Evolutionary conservation across 1,139 yeast species (phyloP).

Genomic region (Pichia sp.): DNA sequence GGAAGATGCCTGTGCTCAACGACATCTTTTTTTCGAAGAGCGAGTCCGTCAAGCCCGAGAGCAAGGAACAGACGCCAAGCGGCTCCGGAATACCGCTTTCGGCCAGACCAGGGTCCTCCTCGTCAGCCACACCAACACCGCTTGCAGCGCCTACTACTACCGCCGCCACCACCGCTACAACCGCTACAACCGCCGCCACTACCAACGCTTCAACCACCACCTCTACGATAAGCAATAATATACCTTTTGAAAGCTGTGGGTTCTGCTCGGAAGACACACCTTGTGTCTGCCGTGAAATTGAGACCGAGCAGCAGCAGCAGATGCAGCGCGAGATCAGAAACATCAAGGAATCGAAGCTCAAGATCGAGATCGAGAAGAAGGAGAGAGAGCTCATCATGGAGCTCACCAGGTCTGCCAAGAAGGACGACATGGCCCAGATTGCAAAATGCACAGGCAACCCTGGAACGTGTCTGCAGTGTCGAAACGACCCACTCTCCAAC

Average conservation of each 20-base stretch:
- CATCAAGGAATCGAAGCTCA: constrained; percentile 2
- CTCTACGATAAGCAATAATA: constrained; percentile 8
- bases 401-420: constrained; percentile 15
- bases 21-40: constrained; percentile 4
- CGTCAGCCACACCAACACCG: not conserved
- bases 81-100: not conserved
- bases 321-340: constrained; percentile 1
- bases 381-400: constrained; percentile 23
- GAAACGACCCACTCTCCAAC: constrained; percentile 82
- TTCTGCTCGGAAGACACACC: constrained; percentile 91
- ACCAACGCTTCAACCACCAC: not conserved
- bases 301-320: constrained; percentile 33
- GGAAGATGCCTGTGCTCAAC: constrained; percentile 25
- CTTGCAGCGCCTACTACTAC: not conserved
- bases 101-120: too few relatives aligned
- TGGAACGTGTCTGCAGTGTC: constrained; percentile 83
- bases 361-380: constrained; percentile 26
- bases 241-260: constrained; percentile 77
- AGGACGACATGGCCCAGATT: constrained; percentile 25
- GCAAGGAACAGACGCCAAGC: constrained; percentile 3
- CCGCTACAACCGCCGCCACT: too few relatives aligned
- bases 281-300: constrained; percentile 87
- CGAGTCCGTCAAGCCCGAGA: not conserved
- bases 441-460: constrained; percentile 81
- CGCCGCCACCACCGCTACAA: not conserved